A percentile compares a stretch with the other conserved stretches of the same genome.
These are phyloP conservation scores for Boletus speciosus DNA, from an alignment of 768 basidiomycete species.

Conservation along the genomic window DNA sequence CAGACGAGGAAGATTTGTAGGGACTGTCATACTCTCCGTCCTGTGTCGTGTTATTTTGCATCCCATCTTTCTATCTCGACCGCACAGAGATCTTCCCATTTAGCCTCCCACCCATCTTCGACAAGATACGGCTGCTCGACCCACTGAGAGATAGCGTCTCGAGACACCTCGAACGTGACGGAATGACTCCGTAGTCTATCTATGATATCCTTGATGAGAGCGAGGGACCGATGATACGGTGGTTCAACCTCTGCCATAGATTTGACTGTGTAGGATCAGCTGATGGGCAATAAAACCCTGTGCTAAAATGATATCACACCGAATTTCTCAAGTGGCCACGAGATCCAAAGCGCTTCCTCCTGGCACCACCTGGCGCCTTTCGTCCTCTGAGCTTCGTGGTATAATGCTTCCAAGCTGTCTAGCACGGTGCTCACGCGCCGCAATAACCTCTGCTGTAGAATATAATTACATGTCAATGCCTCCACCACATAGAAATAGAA, in stretches of 20 bases:
- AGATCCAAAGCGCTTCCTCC: slow-evolving; percentile 73
- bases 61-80: slow-evolving; percentile 78
- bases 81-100: slow-evolving; percentile 76
- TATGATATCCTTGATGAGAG: slow-evolving; percentile 53
- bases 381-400: slow-evolving; percentile 64
- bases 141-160: slow-evolving; percentile 63
- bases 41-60: slow-evolving; percentile 24
- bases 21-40: slow-evolving; percentile 13
- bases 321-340: slow-evolving; percentile 79
- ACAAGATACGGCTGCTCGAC: slow-evolving; percentile 63
- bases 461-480: not conserved
- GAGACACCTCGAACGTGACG: slow-evolving; percentile 65
- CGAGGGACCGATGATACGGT: slow-evolving; percentile 66
- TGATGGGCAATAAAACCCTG: not conserved
- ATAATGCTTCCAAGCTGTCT: slow-evolving; percentile 60
- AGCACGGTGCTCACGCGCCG: slow-evolving; percentile 58
- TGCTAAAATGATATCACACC: slow-evolving; percentile 40
- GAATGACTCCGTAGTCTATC: slow-evolving; percentile 60
- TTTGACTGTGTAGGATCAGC: slow-evolving; percentile 41
- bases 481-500: not conserved
- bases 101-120: slow-evolving; percentile 64
- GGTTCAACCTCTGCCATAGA: slow-evolving; percentile 53
- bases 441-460: slow-evolving; percentile 63
- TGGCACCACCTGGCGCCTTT: slow-evolving; percentile 73
- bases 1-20: slow-evolving; percentile 73